Base-by-base conservation (phyloP, 176 grass and related monocot genomes). In the Saccharum spontaneum region DNA sequence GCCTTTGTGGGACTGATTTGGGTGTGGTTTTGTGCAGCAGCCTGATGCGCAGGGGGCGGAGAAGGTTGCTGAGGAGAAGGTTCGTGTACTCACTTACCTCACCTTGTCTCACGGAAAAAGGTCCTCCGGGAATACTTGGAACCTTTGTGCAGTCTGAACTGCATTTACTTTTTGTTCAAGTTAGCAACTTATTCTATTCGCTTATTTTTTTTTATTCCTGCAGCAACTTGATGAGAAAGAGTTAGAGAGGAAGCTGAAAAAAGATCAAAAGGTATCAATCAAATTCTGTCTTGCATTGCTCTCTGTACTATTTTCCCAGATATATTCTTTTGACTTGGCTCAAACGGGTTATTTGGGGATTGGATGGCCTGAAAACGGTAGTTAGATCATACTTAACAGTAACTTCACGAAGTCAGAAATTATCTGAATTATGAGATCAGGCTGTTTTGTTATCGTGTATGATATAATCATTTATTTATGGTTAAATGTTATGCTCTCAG, bases 231-330 rank as follows among this genome's bases (percentile, higher is more conserved):
- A 91, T 36, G 87, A 91, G 43, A 89, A 89, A 75, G 94, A 97
- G 69, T 69, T 88, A 43, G 89, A 97, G 41, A 71, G 84, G 73
- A 93, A 96, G 52, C 71, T 89, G 57, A 96, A 96, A 85, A 96
- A 96, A 43, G 89, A 91, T 13, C 91, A 93, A 64, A 96, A 95
- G 86, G 93, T 92, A 88, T 34, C 10, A 13, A 57, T 71, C 10
- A 14, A 49, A 18, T 78, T 71, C 34, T 18, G 2, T 80, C 40
- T 75, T 30, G 18, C 2, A 4, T 84, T 78, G 36, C 50, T 7
- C 31, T 5, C 22, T 11, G 7, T 26, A 17, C n/a, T 12, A 14
- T 17, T 69, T 39, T 81, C 7, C 30, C 45, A 38, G 17, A 11
- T 68, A 22, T 37, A 14, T 50, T 82, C 3, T 57, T 41, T 82